Conservation (phyloP, 2,329 filamentous ascomycete genomes). For the Colletotrichum tanaceti region DNA sequence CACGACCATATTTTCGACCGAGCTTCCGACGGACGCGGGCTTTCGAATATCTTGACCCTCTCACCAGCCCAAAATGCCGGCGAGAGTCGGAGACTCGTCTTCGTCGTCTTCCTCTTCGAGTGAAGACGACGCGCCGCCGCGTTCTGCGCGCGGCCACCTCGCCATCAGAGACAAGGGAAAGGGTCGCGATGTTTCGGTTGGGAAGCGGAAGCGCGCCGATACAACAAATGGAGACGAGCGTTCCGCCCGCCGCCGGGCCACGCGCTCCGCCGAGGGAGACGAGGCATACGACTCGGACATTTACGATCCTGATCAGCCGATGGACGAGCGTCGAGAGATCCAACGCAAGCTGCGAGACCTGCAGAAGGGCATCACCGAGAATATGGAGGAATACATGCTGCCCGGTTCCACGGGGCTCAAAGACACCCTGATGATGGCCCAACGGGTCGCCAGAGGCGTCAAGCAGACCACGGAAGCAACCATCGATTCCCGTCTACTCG, state of each 20-base stretch:
- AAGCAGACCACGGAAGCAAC: constrained; percentile 92
- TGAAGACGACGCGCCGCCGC: constrained; percentile 26
- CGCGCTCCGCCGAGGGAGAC: constrained; percentile 30
- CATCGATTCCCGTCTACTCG: constrained; percentile 87
- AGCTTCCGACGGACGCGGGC: not conserved
- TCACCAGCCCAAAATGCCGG: constrained; percentile 24
- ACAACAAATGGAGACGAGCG: constrained; percentile 25
- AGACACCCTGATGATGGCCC: constrained; percentile 73
- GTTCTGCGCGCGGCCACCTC: constrained; percentile 38
- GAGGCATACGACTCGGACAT: constrained; percentile 51
- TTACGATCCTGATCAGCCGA: constrained; percentile 87
- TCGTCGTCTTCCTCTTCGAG: constrained; percentile 42
- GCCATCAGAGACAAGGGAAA: constrained; percentile 49
- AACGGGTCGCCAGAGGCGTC: constrained; percentile 74
- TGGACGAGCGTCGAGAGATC: constrained; percentile 76
- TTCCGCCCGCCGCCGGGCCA: constrained; percentile 40
- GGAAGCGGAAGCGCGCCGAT: constrained; percentile 40
- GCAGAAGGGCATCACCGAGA: constrained; percentile 70
- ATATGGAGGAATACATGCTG: constrained; percentile 78
- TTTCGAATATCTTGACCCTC: not conserved
- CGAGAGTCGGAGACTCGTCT: constrained; percentile 29
- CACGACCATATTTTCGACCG: not conserved
- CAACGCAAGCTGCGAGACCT: constrained; percentile 78
- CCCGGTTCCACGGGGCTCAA: constrained; percentile 73
- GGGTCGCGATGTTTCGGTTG: constrained; percentile 32